phyloP scores from a whole-genome alignment of 495 filamentous ascomycete species.

The Penicillium arizonense region DNA sequence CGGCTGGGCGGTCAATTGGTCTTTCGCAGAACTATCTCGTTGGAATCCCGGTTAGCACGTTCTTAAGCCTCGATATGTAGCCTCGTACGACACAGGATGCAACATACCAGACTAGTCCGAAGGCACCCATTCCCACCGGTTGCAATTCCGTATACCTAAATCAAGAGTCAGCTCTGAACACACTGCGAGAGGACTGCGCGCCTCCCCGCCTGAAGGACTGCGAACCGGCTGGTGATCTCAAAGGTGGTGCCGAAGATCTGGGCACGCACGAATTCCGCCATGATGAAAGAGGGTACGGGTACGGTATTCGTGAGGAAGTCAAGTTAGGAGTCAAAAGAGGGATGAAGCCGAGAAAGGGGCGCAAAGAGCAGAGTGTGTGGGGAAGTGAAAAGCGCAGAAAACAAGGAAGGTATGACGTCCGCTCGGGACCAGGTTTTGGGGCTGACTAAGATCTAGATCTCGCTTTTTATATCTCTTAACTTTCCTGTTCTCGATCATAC shows the following conservation, averaged over 20 bases:
- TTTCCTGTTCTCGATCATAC: background rate
- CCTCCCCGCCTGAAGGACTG: constrained; percentile 3
- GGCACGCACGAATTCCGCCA: constrained; percentile 98
- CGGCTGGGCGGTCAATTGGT: constrained; percentile 92
- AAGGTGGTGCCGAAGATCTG: constrained; percentile 99
- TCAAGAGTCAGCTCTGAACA: constrained; percentile 13
- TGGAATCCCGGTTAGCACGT: constrained; percentile 14
- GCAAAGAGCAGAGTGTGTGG: constrained; percentile 19
- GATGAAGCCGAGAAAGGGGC: constrained; percentile 12
- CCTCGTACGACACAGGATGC: constrained; percentile 16
- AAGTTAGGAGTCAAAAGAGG: background rate
- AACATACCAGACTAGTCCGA: constrained; percentile 92
- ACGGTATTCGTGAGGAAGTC: background rate
- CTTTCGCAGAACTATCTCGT: constrained; percentile 77
- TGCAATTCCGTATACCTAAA: constrained; percentile 93
- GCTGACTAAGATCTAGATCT: constrained; percentile 19
- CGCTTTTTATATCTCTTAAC: background rate
- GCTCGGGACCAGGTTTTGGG: constrained; percentile 21
- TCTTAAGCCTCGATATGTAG: background rate
- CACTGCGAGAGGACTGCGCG: background rate
- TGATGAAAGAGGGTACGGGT: constrained; percentile 30
- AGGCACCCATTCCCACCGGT: constrained; percentile 98
- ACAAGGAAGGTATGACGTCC: constrained; percentile 40
- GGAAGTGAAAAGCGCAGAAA: constrained; percentile 31
- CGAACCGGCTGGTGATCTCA: constrained; percentile 97